Evolutionary conservation across 2,329 filamentous ascomycete species (phyloP).

Genomic region (Ambrosiella xylebori): DNA sequence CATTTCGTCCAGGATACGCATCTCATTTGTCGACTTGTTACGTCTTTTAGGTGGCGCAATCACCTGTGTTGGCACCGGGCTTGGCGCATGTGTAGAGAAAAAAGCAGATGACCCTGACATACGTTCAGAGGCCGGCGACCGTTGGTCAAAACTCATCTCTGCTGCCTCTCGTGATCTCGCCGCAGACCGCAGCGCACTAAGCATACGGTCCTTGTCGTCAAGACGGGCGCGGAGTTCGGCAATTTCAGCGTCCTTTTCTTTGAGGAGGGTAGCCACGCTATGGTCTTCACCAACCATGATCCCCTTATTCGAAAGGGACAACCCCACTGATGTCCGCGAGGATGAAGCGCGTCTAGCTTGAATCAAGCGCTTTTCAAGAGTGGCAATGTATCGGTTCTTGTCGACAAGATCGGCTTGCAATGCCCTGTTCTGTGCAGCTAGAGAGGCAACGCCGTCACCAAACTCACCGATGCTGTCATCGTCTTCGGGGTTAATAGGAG

Average conservation of each 20-base stretch:
- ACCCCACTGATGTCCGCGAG: constrained; percentile 63
- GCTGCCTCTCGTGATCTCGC: constrained; percentile 73
- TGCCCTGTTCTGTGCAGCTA: constrained; percentile 75
- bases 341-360: constrained; percentile 84
- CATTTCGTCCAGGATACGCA: constrained; percentile 95
- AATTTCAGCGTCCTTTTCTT: constrained; percentile 87
- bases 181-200: constrained; percentile 68
- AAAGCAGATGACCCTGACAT: constrained; percentile 20
- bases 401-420: constrained; percentile 89
- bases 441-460: constrained; percentile 68
- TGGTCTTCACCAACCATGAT: constrained; percentile 65
- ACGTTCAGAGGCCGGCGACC: constrained; percentile 17
- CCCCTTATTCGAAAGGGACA: constrained; percentile 41
- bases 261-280: constrained; percentile 52
- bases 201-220: constrained; percentile 91
- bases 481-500: constrained; percentile 27
- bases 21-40: constrained; percentile 65
- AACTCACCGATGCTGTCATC: constrained; percentile 65
- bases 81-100: constrained; percentile 16
- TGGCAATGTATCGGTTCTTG: constrained; percentile 91
- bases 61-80: constrained; percentile 16
- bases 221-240: constrained; percentile 73
- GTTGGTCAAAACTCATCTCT: constrained; percentile 24
- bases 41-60: constrained; percentile 25
- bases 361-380: constrained; percentile 76